phyloP scores from a whole-genome alignment of 129 eudicot species.

The Ambrosia trifida region DNA sequence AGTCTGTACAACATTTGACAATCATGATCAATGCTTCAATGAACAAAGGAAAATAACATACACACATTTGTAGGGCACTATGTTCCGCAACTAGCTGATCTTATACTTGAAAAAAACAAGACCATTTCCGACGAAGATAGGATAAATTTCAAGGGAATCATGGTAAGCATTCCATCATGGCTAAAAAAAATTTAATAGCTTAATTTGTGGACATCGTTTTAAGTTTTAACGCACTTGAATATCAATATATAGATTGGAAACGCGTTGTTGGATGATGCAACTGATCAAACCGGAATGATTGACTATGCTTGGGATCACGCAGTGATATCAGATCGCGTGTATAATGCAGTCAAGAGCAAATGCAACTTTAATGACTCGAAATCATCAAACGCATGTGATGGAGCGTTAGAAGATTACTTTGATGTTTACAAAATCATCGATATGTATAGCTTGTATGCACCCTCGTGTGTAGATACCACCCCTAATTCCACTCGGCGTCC shows the following conservation, averaged over 20 bases:
- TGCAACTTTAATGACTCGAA: conserved; percentile 56
- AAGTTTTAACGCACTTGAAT: no score
- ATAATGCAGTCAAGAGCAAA: conserved; percentile 31
- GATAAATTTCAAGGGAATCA: conserved; percentile 74
- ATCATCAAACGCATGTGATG: conserved; percentile 33
- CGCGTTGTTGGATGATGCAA: conserved; percentile 75
- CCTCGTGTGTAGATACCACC: conserved; percentile 44
- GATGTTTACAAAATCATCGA: conserved; percentile 65
- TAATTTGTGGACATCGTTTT: no score
- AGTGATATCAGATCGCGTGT: conserved; percentile 66
- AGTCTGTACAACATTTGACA: no score
- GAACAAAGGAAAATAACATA: background rate
- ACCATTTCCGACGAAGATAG: conserved; percentile 40
- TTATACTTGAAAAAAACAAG: conserved; percentile 55
- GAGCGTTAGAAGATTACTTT: conserved; percentile 43
- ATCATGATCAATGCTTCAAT: background rate
- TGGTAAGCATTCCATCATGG: conserved; percentile 41
- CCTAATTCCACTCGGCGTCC: conserved; percentile 35
- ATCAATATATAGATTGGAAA: conserved; percentile 67
- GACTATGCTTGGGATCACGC: conserved; percentile 94
- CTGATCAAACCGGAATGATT: conserved; percentile 77
- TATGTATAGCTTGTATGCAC: conserved; percentile 87
- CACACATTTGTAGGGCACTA: conserved; percentile 63
- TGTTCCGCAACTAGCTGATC: conserved; percentile 75
- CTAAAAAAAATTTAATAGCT: no score